Percentiles rank a stretch among this genome's conserved stretches.
Evolutionary conservation across 116 monocot species (phyloP).

Genomic region (Trichopus zeylanicus): DNA sequence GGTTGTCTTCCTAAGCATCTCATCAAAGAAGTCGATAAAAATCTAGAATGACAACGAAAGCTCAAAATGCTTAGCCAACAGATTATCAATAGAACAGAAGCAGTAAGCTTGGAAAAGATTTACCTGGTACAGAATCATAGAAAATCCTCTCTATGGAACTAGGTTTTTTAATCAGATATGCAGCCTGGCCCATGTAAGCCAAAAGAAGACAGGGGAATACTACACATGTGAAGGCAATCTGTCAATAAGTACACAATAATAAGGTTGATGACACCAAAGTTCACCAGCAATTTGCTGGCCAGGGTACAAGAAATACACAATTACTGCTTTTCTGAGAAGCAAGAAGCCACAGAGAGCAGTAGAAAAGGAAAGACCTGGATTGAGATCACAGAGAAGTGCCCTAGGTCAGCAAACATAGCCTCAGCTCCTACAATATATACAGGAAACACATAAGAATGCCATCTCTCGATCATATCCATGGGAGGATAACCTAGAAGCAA

Average conservation of each 20-base stretch:
- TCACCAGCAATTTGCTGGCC: background rate
- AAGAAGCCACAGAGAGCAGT: background rate
- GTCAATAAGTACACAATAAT: slow-evolving; percentile 1
- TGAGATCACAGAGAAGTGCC: slow-evolving; percentile 83
- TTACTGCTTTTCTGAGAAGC: background rate
- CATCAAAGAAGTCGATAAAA: no score
- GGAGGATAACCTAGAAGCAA: background rate
- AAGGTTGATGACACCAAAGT: background rate
- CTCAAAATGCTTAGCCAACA: background rate
- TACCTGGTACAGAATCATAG: slow-evolving; percentile 84
- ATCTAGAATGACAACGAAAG: background rate
- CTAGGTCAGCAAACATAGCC: slow-evolving; percentile 66
- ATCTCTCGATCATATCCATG: background rate
- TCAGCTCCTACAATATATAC: slow-evolving; percentile 61
- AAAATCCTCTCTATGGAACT: slow-evolving; percentile 54
- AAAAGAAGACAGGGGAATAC: slow-evolving; percentile 92
- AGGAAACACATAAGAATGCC: background rate
- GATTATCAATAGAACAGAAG: background rate
- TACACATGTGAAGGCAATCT: slow-evolving; percentile 72
- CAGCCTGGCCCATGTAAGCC: slow-evolving; percentile 91
- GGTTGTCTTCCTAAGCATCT: no score
- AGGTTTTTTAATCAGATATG: slow-evolving; percentile 63
- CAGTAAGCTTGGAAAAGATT: slow-evolving; percentile 2
- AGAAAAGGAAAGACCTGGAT: slow-evolving; percentile 45
- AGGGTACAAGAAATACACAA: background rate